Evolutionary conservation across 2,329 filamentous ascomycete species (phyloP).

Genomic region (Clarireedia paspali): DNA sequence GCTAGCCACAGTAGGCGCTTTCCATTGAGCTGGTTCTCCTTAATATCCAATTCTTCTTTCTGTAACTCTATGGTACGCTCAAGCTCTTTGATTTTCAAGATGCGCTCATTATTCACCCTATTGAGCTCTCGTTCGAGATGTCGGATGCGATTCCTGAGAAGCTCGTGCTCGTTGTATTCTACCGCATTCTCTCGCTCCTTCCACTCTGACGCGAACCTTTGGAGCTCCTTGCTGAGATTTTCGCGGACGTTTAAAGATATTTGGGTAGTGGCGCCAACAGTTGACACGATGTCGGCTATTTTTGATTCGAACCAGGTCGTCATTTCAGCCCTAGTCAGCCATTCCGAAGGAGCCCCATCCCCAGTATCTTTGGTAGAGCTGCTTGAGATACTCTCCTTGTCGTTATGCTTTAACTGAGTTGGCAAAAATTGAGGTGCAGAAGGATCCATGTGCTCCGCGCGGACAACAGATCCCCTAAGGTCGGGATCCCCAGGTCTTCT

Average conservation of each 20-base stretch:
- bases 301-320: neutral
- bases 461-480: neutral
- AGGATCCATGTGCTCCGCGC: neutral
- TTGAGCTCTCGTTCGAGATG: neutral
- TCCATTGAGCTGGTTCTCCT: slow-evolving; percentile 5
- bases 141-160: neutral
- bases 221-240: neutral
- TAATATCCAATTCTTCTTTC: slow-evolving; percentile 4
- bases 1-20: slow-evolving; percentile 6
- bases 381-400: neutral
- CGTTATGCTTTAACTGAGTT: neutral
- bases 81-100: neutral
- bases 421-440: neutral
- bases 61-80: neutral
- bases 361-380: neutral
- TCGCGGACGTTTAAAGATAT: slow-evolving; percentile 1
- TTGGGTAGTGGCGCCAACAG: neutral
- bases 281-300: neutral
- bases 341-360: neutral
- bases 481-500: neutral
- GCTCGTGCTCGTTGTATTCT: neutral
- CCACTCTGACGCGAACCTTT: neutral
- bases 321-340: neutral
- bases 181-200: neutral
- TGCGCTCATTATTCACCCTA: neutral